Conservation (phyloP, 2,329 filamentous ascomycete genomes). For the Hyphodiscus sp. region DNA sequence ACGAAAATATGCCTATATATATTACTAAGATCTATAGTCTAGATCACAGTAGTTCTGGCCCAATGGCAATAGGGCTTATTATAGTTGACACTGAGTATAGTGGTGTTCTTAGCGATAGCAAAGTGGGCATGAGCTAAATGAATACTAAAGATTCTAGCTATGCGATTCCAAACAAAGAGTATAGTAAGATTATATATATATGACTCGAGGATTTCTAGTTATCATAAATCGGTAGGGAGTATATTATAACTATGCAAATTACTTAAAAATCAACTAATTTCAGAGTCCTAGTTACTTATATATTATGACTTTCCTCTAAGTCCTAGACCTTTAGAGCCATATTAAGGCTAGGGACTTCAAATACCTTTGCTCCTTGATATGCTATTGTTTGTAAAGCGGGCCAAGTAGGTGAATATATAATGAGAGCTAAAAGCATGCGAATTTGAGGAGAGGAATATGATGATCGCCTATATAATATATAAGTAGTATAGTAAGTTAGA, state of each 20-base stretch:
- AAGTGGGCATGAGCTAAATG: conserved; percentile 8
- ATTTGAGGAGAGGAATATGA: too few relatives aligned
- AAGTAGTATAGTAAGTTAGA: too few relatives aligned
- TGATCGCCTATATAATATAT: too few relatives aligned
- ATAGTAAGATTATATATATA: conserved; percentile 8
- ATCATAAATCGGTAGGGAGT: conserved; percentile 6
- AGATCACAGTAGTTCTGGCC: not conserved
- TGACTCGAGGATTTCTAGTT: conserved; percentile 9
- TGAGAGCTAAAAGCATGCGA: too few relatives aligned
- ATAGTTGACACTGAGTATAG: conserved; percentile 7
- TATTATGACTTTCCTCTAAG: conserved; percentile 5
- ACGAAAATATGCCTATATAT: conserved; percentile 6
- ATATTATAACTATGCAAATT: conserved; percentile 7
- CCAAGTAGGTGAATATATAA: too few relatives aligned
- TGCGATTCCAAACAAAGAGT: conserved; percentile 6
- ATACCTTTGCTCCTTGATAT: too few relatives aligned
- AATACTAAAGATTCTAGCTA: conserved; percentile 6
- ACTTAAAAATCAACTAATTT: not conserved
- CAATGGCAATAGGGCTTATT: conserved; percentile 5
- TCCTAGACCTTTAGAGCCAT: conserved; percentile 1
- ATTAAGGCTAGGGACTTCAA: too few relatives aligned
- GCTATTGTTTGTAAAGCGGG: too few relatives aligned
- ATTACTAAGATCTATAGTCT: conserved; percentile 5
- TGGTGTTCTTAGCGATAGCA: conserved; percentile 5
- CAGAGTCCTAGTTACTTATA: conserved; percentile 1